Percentiles rank a stretch among this genome's conserved stretches.
Evolutionary conservation across 176 grass and related monocot species (phyloP).

Genomic region (Oryza brachyantha): DNA sequence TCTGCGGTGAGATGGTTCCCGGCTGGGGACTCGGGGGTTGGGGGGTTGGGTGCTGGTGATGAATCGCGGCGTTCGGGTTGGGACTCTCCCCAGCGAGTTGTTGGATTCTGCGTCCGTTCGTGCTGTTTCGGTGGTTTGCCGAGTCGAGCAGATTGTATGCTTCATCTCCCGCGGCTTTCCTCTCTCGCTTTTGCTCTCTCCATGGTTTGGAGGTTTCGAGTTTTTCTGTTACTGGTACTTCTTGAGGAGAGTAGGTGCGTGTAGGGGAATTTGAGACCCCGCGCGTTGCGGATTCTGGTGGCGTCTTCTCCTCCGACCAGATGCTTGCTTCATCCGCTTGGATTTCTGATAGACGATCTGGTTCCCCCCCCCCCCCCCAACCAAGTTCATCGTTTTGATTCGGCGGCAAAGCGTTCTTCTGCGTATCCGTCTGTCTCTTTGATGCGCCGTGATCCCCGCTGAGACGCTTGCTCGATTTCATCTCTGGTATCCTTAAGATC

Average conservation of each 20-base stretch:
- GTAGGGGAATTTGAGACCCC: not conserved
- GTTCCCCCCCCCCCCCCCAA: not conserved
- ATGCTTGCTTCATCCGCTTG: not conserved
- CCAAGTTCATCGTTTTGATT: constrained; percentile 11
- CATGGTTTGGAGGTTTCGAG: not conserved
- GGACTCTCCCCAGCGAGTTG: not conserved
- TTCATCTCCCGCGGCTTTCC: not conserved
- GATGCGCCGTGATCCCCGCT: not conserved
- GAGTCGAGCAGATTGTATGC: not conserved
- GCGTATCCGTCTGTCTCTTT: not conserved
- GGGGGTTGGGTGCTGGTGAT: no score
- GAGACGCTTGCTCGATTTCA: not conserved
- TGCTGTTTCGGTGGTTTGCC: not conserved
- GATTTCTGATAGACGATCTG: constrained; percentile 14
- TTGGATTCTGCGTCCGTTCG: not conserved
- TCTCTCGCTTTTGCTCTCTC: not conserved
- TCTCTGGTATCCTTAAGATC: constrained; percentile 3
- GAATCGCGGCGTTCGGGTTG: not conserved
- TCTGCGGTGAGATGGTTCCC: constrained; percentile 12
- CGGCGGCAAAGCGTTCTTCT: not conserved
- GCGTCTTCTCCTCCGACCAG: not conserved
- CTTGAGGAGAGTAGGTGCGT: not conserved
- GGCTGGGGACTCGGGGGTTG: not conserved
- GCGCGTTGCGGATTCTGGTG: not conserved
- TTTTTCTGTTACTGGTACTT: not conserved